A percentile compares a stretch with the other conserved stretches of the same genome.
Evolutionary conservation across 345 rosid genomes (phyloP).

Genomic region (Citrus glauca): DNA sequence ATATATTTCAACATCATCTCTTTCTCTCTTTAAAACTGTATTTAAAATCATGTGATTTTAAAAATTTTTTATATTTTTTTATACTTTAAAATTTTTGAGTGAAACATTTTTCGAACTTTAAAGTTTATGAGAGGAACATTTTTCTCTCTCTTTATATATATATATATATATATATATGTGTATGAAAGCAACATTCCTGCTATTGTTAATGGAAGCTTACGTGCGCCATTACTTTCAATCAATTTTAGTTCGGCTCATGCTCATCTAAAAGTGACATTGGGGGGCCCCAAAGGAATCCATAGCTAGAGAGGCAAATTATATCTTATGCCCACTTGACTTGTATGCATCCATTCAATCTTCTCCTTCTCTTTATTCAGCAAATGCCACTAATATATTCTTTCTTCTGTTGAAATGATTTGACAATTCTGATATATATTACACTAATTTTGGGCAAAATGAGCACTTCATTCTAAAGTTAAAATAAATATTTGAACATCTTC

Average conservation of each 20-base stretch:
- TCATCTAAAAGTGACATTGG: neutral
- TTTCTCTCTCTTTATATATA: too few relatives aligned
- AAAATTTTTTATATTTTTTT: too few relatives aligned
- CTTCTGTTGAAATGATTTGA: neutral
- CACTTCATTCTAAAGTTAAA: neutral
- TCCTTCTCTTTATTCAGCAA: neutral
- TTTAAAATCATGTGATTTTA: too few relatives aligned
- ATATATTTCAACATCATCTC: too few relatives aligned
- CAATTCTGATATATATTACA: neutral
- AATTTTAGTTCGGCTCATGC: neutral
- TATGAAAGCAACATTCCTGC: neutral
- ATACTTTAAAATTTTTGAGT: too few relatives aligned
- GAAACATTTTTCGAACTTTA: too few relatives aligned
- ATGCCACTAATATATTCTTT: neutral
- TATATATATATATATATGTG: too few relatives aligned
- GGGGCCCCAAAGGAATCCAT: neutral
- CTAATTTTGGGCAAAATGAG: neutral
- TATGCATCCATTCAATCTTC: neutral
- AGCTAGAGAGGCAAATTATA: neutral
- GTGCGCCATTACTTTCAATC: neutral
- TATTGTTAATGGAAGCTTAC: too few relatives aligned
- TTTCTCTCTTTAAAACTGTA: too few relatives aligned
- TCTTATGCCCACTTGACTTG: neutral
- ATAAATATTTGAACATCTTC: neutral
- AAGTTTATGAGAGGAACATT: too few relatives aligned